A percentile compares a stretch with the other conserved stretches of the same genome.
phyloP scores from a whole-genome alignment of 176 grass and related monocot genomes.

The Raddia guianensis region DNA sequence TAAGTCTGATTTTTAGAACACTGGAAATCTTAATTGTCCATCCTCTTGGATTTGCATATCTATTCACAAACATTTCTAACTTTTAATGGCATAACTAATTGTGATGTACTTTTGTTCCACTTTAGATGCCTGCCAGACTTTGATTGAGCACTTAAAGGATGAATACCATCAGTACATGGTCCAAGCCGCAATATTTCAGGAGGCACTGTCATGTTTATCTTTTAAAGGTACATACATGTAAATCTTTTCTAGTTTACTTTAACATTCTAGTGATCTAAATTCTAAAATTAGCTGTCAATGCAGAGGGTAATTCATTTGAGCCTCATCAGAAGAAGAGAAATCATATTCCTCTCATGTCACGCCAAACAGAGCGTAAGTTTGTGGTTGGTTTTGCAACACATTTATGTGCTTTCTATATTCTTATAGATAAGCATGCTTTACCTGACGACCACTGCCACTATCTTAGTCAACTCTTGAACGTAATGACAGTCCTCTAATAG shows the following conservation, averaged over 20 bases:
- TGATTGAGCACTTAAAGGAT: constrained; percentile 75
- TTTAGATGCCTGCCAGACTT: constrained; percentile 59
- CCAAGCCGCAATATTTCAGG: constrained; percentile 76
- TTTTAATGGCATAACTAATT: constrained; percentile 17
- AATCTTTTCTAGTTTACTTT: constrained; percentile 22
- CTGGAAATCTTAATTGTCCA: neutral
- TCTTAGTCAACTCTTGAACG: constrained; percentile 10
- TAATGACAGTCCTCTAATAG: neutral
- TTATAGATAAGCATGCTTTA: neutral
- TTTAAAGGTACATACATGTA: constrained; percentile 45
- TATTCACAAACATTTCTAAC: neutral
- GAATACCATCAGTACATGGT: constrained; percentile 76
- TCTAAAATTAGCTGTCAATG: constrained; percentile 40
- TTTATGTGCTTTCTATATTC: constrained; percentile 7
- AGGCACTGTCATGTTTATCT: constrained; percentile 65
- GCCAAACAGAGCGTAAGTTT: constrained; percentile 79
- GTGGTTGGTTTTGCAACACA: neutral
- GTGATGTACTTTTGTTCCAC: neutral
- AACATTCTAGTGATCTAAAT: constrained; percentile 19
- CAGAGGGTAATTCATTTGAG: constrained; percentile 59
- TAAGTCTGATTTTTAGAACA: no score
- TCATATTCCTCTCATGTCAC: constrained; percentile 79
- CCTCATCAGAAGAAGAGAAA: constrained; percentile 61
- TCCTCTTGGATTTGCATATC: neutral
- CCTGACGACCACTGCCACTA: neutral